Evolutionary conservation across 2,329 filamentous ascomycete genomes (phyloP), one percentile per base, ranked within the genome.

Genomic region (Colletotrichum coccodes): DNA sequence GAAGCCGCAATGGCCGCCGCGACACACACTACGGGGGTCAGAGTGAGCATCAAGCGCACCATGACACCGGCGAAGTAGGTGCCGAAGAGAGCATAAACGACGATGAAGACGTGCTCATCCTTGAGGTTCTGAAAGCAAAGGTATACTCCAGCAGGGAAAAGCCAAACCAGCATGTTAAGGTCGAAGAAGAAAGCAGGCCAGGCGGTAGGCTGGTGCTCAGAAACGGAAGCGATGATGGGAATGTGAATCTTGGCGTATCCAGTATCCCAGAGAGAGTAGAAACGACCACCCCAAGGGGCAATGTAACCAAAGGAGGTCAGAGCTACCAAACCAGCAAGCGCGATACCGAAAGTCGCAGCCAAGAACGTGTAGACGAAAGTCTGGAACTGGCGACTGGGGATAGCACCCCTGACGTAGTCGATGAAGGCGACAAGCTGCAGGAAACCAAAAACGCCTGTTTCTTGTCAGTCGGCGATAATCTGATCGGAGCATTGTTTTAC

Each of bases 131-230:
- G 92, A 91, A 98, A 99, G 86, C 95, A 98, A 83, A 99, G 91
- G 84, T 98, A 99, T 66, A 99, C 94, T 81, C 96, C 96, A 14
- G 96, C 97, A 4, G 96, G 96, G 90, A 99, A 98, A 60, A 99
- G 90, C 96, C 96, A 99, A 83, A 99, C 97, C 76, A 99, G 88
- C 85, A 99, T 91, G 85, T 97, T 98, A 75, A 99, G 87, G 77
- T 99, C 96, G 81, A 99, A 99, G 86, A 99, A 99, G 87, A 98
- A 99, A 18, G 97, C 94, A 3, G 96, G 96, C 96, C 96, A 99
- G 49, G 96, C 96, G 42, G 96, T 99, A 62, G 96, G 96, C 84
- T 99, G 96, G 84, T 99, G 96, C 84, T 99, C 96, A 1, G 96
- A 99, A 53, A 99, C 96, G n/a, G 96, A 99, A 4, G 96, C 96